Base-by-base conservation (phyloP, 164 flowering plant species). In the Macadamia tetraphylla region DNA sequence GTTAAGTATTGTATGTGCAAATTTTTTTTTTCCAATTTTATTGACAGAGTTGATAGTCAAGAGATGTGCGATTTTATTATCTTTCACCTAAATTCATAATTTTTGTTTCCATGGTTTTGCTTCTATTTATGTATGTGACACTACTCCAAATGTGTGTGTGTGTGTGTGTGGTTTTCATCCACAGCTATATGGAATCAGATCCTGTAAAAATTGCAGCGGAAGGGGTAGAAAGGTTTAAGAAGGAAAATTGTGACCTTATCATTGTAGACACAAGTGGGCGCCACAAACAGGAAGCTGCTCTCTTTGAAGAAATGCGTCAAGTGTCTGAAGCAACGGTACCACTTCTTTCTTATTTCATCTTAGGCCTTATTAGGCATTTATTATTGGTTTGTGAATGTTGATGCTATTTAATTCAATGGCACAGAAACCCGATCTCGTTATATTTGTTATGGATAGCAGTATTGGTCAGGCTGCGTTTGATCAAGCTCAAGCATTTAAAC, bases 271-370 rank as follows among this genome's bases (percentile, higher is more conserved):
- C 98, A 53, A 95, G 99, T 83, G 99, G 99, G 29, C 94, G 99
- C n/a, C 99, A 94, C 81, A 92, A 92, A 74, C 99, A 94, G 74
- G 97, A 94, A 82, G 91, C 96, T 75, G 87, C 95, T 58, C 88
- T 94, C 62, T 92, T 94, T 84, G 98, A 94, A 82, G 98, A 94
- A 79, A 94, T 94, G 98, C 98, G 97, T 30, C 98, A 94, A 89
- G 96, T 94, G 70, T 74, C 95, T 48, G 98, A 89, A 88, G 92
- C 97, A 75, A 88, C 96, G 83, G 98, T 92, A 90, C 31, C 53
- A 29, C 32, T 67, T 42, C 6, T 17, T 14, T 42, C n/a, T 23
- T 23, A 23, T 6, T 67, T 48, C 32, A 15, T 13, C 0, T 29
- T 9, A 11, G 14, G 9, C 15, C 15, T 61, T 15, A 35, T 52